A percentile compares a stretch with the other conserved stretches of the same genome.
phyloP scores from a whole-genome alignment of 1,139 yeast genomes.

The Zhuliangozyma blackwelliae region DNA sequence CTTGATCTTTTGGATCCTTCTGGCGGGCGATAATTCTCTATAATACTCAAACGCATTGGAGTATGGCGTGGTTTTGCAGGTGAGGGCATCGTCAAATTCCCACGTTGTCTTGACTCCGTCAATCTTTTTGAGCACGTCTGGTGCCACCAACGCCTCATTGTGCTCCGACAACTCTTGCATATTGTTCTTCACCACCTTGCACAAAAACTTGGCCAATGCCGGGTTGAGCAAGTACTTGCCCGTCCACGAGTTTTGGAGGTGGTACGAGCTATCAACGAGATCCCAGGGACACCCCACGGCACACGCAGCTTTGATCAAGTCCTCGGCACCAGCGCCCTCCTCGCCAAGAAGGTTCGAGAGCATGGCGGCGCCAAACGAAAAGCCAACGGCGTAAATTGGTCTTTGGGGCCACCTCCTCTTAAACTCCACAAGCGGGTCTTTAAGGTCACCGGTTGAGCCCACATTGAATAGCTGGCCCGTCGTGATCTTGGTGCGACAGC shows the following conservation, averaged over 20 bases:
- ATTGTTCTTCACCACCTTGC: conserved; percentile 61
- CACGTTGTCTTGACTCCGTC: conserved; percentile 32
- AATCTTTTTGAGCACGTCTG: conserved; percentile 29
- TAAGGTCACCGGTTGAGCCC: conserved; percentile 67
- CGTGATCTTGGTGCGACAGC: conserved; percentile 76
- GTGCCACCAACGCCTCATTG: conserved; percentile 28
- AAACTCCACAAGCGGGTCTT: conserved; percentile 54
- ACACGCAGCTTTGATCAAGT: conserved; percentile 58
- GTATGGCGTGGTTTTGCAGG: conserved; percentile 75
- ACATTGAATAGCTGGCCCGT: conserved; percentile 76
- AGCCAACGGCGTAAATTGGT: conserved; percentile 73
- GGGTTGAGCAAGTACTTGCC: conserved; percentile 64
- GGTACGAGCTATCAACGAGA: conserved; percentile 52
- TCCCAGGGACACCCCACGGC: conserved; percentile 86
- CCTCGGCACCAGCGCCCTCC: conserved; percentile 27
- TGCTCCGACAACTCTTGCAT: conserved; percentile 43
- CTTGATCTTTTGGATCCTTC: conserved; percentile 48
- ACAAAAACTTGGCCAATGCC: conserved; percentile 61
- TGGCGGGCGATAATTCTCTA: conserved; percentile 60
- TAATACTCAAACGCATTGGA: conserved; percentile 70
- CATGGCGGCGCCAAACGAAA: conserved; percentile 84
- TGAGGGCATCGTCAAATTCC: conserved; percentile 69
- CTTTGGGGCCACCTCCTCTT: conserved; percentile 60
- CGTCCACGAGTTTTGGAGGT: conserved; percentile 49
- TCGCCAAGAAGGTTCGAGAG: conserved; percentile 78